Conservation (phyloP, 305 asterid species). For the Fraxinus velutina region DNA sequence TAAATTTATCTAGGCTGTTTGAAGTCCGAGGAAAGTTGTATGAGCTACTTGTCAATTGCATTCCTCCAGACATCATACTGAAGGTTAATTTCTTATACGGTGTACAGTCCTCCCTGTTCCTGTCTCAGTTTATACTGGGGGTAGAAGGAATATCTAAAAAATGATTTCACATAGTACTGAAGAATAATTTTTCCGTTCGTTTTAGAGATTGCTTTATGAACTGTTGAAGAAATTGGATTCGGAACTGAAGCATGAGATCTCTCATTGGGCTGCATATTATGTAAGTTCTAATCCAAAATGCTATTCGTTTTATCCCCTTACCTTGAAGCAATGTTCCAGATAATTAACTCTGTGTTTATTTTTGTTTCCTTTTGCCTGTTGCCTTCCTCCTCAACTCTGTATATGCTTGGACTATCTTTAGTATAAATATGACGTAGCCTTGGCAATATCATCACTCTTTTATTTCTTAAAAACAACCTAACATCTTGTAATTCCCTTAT, state of each 20-base stretch:
- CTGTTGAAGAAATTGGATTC: slow-evolving; percentile 84
- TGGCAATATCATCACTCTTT: not conserved
- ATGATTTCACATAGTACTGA: not conserved
- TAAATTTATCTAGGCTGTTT: slow-evolving; percentile 69
- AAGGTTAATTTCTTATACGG: slow-evolving; percentile 44
- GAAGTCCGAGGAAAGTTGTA: slow-evolving; percentile 92
- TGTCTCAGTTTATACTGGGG: slow-evolving; percentile 4
- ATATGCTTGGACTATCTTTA: not conserved
- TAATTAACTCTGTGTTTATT: not conserved
- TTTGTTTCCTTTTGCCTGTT: slow-evolving; percentile 13
- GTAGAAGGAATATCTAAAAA: not conserved
- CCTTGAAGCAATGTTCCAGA: not conserved
- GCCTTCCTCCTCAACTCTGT: not conserved
- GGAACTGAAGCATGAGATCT: slow-evolving; percentile 81
- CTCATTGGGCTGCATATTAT: slow-evolving; percentile 94
- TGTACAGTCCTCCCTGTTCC: slow-evolving; percentile 15
- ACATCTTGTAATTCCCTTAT: not conserved
- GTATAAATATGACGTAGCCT: not conserved
- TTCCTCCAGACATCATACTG: slow-evolving; percentile 82
- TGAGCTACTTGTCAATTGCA: slow-evolving; percentile 85
- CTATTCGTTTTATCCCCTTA: not conserved
- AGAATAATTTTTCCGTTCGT: slow-evolving; percentile 20
- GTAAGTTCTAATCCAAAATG: slow-evolving; percentile 43
- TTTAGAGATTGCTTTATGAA: slow-evolving; percentile 78
- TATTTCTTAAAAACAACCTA: not conserved